A percentile compares a stretch with the other conserved stretches of the same genome.
phyloP scores from a whole-genome alignment of 2,329 filamentous ascomycete genomes.

The Sporothrix pallida region DNA sequence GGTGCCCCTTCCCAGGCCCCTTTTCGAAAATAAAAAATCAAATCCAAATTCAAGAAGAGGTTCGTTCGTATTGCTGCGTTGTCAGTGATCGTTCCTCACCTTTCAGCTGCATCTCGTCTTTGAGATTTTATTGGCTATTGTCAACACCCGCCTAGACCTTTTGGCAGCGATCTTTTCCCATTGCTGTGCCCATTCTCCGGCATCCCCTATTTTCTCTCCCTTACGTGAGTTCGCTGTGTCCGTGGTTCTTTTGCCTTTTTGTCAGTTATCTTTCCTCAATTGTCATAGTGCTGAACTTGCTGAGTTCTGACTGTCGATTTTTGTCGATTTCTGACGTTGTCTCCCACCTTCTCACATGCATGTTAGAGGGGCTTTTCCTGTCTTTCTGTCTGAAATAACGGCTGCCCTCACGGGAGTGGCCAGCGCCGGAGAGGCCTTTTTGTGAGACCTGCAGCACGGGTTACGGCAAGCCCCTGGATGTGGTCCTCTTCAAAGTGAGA shows the following conservation, averaged over 20 bases:
- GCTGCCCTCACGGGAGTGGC: background rate
- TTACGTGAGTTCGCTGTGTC: background rate
- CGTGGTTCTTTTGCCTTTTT: background rate
- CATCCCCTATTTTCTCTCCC: background rate
- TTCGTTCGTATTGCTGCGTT: background rate
- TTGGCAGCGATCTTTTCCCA: background rate
- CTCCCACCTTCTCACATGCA: slow-evolving; percentile 10
- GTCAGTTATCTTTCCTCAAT: background rate
- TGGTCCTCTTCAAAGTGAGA: background rate
- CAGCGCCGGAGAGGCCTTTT: background rate
- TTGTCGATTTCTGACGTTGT: background rate
- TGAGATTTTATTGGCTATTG: background rate
- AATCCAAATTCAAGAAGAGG: too few relatives aligned
- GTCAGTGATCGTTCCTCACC: background rate
- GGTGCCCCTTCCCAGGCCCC: background rate
- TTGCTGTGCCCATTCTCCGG: background rate
- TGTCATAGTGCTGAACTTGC: slow-evolving; percentile 11
- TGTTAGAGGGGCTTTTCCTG: background rate
- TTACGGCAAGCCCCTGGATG: background rate
- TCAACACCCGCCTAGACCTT: background rate
- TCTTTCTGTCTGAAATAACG: background rate
- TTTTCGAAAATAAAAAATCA: background rate
- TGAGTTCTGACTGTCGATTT: background rate
- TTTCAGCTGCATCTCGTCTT: background rate
- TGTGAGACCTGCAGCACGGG: background rate